phyloP scores from a whole-genome alignment of 2,329 filamentous ascomycete species.

The Albophoma yamanashiensis region DNA sequence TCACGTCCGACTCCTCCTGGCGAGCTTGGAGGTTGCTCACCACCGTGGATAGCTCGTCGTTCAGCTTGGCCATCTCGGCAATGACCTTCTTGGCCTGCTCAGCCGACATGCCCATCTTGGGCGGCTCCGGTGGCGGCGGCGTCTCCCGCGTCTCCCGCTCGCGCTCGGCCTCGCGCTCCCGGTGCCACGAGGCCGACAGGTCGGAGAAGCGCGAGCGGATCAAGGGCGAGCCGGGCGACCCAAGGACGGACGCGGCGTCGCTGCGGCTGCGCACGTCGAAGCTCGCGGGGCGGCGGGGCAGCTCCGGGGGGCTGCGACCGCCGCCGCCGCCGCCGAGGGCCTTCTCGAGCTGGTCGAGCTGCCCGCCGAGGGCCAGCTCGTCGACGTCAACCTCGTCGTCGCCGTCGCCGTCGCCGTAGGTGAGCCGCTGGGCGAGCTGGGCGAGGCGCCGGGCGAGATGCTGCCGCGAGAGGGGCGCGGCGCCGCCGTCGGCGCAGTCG shows the following conservation, averaged over 20 bases:
- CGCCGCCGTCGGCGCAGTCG: constrained; percentile 3
- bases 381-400: constrained; percentile 27
- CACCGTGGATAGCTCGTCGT: constrained; percentile 37
- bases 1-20: constrained; percentile 49
- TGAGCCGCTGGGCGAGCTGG: constrained; percentile 26
- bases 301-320: constrained; percentile 7
- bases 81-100: constrained; percentile 26
- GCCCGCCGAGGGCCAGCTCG: constrained; percentile 22
- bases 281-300: constrained; percentile 8
- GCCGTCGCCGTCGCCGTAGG: constrained; percentile 17
- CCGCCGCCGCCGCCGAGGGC: constrained; percentile 4
- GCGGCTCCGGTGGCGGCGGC: constrained; percentile 13
- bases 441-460: constrained; percentile 32
- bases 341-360: constrained; percentile 27
- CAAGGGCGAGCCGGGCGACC: constrained; percentile 23
- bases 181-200: constrained; percentile 23
- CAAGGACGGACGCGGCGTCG: constrained; percentile 18
- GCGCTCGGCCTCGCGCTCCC: constrained; percentile 16
- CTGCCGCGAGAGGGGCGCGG: constrained; percentile 23
- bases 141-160: constrained; percentile 14
- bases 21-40: constrained; percentile 40
- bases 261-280: constrained; percentile 15
- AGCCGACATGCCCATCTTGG: constrained; percentile 19
- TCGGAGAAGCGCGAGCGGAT: constrained; percentile 29
- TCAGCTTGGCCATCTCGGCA: constrained; percentile 29